Percentiles rank a stretch among this genome's conserved stretches.
phyloP scores from a whole-genome alignment of 768 basidiomycete species.

The Postia placenta region DNA sequence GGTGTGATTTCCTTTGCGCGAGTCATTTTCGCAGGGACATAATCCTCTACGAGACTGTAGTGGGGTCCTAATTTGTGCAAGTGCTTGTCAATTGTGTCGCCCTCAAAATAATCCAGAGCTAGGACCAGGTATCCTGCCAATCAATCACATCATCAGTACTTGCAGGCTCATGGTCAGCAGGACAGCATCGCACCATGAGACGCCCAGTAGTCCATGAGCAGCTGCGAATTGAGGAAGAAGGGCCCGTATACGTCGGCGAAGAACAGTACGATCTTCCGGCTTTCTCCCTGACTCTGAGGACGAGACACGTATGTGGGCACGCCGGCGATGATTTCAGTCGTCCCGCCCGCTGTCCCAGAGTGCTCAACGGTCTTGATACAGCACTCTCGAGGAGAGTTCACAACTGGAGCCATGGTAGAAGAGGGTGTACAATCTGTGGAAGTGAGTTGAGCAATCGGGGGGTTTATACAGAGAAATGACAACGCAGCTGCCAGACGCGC shows the following conservation, averaged over 20 bases:
- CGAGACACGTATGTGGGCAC: slow-evolving; percentile 51
- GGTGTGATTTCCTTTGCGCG: slow-evolving; percentile 36
- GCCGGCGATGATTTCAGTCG: slow-evolving; percentile 32
- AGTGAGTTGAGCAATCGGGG: too few species aligned
- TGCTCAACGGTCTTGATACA: slow-evolving; percentile 51
- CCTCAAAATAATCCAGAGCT: slow-evolving; percentile 60
- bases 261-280: slow-evolving; percentile 44
- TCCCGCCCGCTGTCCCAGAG: slow-evolving; percentile 41
- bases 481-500: too few species aligned
- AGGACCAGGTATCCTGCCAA: slow-evolving; percentile 49
- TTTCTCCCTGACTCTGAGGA: slow-evolving; percentile 25
- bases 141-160: not conserved
- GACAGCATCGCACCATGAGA: slow-evolving; percentile 38
- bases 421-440: too few species aligned
- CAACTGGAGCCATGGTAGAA: slow-evolving; percentile 5
- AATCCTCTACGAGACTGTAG: slow-evolving; percentile 1
- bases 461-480: too few species aligned
- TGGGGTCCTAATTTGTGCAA: slow-evolving; percentile 21
- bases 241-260: slow-evolving; percentile 57
- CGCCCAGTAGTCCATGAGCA: slow-evolving; percentile 62
- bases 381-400: slow-evolving; percentile 32
- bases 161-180: not conserved
- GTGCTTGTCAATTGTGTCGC: slow-evolving; percentile 43
- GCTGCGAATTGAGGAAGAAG: slow-evolving; percentile 49
- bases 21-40: slow-evolving; percentile 7